Evolutionary conservation across 768 basidiomycete species (phyloP), one percentile per base, ranked within the genome.

Genomic region (Lactarius hengduanensis): DNA sequence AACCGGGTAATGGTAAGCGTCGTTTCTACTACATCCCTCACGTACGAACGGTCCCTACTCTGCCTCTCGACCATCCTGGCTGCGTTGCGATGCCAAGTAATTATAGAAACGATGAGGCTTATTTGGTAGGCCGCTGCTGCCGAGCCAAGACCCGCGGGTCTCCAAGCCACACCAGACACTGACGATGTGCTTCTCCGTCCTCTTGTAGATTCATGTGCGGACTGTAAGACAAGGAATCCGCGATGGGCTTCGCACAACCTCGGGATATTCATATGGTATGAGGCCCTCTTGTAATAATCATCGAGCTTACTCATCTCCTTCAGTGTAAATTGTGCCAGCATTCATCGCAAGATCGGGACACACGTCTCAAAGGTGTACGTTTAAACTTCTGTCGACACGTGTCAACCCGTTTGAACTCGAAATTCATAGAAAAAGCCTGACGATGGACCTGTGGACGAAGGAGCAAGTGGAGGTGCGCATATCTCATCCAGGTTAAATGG

Each of bases 261-360:
- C 4, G 95, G 96, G 20, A 91, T 94, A 66, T 94, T 94, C 73
- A 82, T 94, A 28, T 96, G 92, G 91, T 91, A 73, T 59, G 80
- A 74, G 11, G 18, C 56, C 15, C 30, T 43, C 8, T 38, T 30
- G 11, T 26, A 70, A 53, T 56, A 34, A 16, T 57, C 57, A 20
- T 59, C 47, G 50, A 56, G 38, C 57, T 40, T 62, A 53, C 68
- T 64, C 40, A 66, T 68, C 66, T 36, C 69, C 62, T 67, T 41
- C 67, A 95, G 94, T 72, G 82, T 94, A 53, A 85, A 84, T 71
- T 98, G 96, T 74, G 96, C 96, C 18, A 90, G 90, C 65, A 86
- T 96, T 59, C 96, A 98, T 79, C 84, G 96, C 61, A 96, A 96
- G 80, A 88, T 98, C 65, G 96, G 96, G 2, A 96, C 93, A 5